Evolutionary conservation across 176 grass and related monocot genomes (phyloP).

Genomic region (Avena atlantica): DNA sequence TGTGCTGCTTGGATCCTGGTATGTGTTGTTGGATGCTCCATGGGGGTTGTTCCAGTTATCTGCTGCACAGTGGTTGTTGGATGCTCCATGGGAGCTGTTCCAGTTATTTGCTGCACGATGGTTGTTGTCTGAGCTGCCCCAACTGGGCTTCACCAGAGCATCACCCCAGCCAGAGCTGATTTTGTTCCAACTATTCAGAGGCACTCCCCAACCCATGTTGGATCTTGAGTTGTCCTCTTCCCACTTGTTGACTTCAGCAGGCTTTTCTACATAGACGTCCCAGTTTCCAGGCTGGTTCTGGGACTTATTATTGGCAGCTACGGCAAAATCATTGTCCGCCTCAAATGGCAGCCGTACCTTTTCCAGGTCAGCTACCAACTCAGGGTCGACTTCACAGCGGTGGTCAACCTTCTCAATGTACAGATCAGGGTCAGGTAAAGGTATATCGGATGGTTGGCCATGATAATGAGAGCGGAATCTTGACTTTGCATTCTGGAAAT

Average conservation of each 20-base stretch:
- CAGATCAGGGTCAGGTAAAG: slow-evolving; percentile 39
- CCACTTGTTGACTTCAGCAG: slow-evolving; percentile 49
- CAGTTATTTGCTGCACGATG: slow-evolving; percentile 8
- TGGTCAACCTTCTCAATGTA: slow-evolving; percentile 54
- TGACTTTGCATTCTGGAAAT: slow-evolving; percentile 51
- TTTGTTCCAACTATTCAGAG: slow-evolving; percentile 38
- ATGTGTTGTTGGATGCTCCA: slow-evolving; percentile 31
- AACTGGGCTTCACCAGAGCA: slow-evolving; percentile 13
- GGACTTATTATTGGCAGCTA: slow-evolving; percentile 10
- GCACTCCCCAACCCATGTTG: slow-evolving; percentile 29
- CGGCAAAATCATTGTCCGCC: slow-evolving; percentile 2
- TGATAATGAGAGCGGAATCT: slow-evolving; percentile 51
- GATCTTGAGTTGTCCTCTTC: slow-evolving; percentile 28
- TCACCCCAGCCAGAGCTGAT: slow-evolving; percentile 43
- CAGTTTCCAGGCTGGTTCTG: slow-evolving; percentile 53
- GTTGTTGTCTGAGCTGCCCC: slow-evolving; percentile 26
- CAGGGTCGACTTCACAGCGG: slow-evolving; percentile 37
- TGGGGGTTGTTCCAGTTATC: slow-evolving; percentile 24
- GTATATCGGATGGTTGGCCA: slow-evolving; percentile 46
- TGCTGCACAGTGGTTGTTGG: slow-evolving; percentile 6
- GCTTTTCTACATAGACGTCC: slow-evolving; percentile 52
- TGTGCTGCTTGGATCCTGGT: slow-evolving; percentile 39
- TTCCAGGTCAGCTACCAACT: slow-evolving; percentile 51
- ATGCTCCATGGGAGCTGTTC: slow-evolving; percentile 19
- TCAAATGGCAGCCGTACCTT: slow-evolving; percentile 34